These are phyloP conservation scores for Kwoniella pini DNA, from an alignment of 768 basidiomycete genomes.

Conservation along the genomic window DNA sequence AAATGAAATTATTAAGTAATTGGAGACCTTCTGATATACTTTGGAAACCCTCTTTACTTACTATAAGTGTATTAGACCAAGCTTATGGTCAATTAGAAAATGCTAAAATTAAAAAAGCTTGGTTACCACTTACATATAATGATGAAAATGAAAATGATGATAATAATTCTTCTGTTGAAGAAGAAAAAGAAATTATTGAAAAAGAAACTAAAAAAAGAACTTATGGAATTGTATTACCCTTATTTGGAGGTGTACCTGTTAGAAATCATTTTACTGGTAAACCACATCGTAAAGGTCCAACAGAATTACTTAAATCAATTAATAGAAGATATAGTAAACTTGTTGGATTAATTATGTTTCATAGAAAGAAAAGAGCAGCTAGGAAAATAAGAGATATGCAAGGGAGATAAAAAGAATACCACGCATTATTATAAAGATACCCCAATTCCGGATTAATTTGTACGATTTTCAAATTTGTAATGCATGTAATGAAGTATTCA, in stretches of 20 bases:
- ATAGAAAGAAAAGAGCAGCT: slow-evolving; percentile 38
- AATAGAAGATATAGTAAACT: slow-evolving; percentile 43
- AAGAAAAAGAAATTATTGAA: neutral
- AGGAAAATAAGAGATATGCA: slow-evolving; percentile 9
- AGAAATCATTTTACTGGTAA: slow-evolving; percentile 24
- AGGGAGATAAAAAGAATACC: slow-evolving; percentile 1
- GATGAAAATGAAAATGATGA: slow-evolving; percentile 21
- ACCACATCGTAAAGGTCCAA: slow-evolving; percentile 26
- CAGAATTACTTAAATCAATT: slow-evolving; percentile 36
- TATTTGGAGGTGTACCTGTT: slow-evolving; percentile 25
- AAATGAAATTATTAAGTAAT: slow-evolving; percentile 12
- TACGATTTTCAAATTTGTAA: too few relatives aligned
- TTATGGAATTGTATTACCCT: slow-evolving; percentile 21
- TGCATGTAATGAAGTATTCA: too few relatives aligned
- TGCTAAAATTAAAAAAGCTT: slow-evolving; percentile 11
- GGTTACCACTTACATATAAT: slow-evolving; percentile 33
- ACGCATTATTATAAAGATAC: too few relatives aligned
- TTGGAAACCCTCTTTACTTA: slow-evolving; percentile 44
- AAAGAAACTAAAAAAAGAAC: slow-evolving; percentile 6
- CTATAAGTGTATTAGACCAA: slow-evolving; percentile 41
- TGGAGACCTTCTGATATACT: slow-evolving; percentile 44
- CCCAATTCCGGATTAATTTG: too few relatives aligned
- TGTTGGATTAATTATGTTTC: slow-evolving; percentile 47
- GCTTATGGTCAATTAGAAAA: slow-evolving; percentile 41
- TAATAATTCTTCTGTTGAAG: slow-evolving; percentile 3